Evolutionary conservation across 495 filamentous ascomycete genomes (phyloP).

Genomic region (Talaromyces adpressus): DNA sequence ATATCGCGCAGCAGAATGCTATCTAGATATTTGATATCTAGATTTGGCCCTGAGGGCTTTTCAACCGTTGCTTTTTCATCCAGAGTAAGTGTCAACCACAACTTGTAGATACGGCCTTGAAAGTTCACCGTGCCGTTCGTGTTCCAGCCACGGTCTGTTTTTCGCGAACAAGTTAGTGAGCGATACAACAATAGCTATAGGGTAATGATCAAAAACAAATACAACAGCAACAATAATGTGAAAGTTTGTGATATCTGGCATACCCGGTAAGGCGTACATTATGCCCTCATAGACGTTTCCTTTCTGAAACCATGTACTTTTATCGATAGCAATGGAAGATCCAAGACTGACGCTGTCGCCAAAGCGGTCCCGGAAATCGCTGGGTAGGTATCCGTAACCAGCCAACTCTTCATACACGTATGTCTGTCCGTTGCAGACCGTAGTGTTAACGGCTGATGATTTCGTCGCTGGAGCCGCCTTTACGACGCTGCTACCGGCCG

Average conservation of each 20-base stretch:
- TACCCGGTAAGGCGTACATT: conserved; percentile 60
- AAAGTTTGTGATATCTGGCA: not conserved
- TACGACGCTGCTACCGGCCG: not conserved
- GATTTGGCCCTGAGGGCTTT: conserved; percentile 55
- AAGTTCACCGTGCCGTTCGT: conserved; percentile 72
- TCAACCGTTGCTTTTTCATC: conserved; percentile 42
- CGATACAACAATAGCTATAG: conserved; percentile 3
- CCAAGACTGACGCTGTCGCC: conserved; percentile 70
- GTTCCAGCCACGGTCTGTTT: conserved; percentile 34
- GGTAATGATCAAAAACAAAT: not conserved
- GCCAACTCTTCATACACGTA: conserved; percentile 65
- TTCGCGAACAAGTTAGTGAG: not conserved
- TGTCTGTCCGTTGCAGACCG: conserved; percentile 54
- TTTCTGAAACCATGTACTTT: conserved; percentile 53
- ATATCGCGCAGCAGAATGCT: conserved; percentile 63
- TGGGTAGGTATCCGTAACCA: conserved; percentile 60
- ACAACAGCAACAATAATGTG: not conserved
- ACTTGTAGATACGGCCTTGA: conserved; percentile 67
- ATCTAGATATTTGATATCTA: conserved; percentile 57
- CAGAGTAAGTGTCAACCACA: conserved; percentile 53
- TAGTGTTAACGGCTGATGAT: conserved; percentile 34
- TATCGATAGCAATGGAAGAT: conserved; percentile 59
- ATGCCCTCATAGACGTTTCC: conserved; percentile 53
- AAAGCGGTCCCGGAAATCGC: conserved; percentile 58
- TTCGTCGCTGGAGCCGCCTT: not conserved